Base-by-base conservation (phyloP, 176 grass and related monocot species). In the Zoysia pacifica region DNA sequence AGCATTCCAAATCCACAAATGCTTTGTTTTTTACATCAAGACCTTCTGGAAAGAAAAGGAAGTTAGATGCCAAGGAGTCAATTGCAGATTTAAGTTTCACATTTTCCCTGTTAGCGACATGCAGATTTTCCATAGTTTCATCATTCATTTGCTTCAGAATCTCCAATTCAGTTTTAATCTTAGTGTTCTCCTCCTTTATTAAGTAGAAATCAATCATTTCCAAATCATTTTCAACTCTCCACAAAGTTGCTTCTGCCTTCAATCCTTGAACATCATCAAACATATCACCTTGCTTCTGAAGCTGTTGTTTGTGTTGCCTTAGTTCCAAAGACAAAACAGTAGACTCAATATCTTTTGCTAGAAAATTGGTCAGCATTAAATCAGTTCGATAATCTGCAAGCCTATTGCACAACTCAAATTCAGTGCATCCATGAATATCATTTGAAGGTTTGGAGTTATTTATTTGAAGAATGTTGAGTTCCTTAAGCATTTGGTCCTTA, bases 221-320 rank as follows among this genome's bases (percentile, higher is more conserved):
- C 74, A 92, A 86, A 74, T 90, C 81, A 48, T 70, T 62, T 63
- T 87, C 88, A 77, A 93, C 82, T 81, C 75, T 98, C 58, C 81
- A 87, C 48, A 94, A 64, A 90, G 69, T 77, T 73, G 84, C 67
- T 81, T 93, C 83, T 65, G 62, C 79, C 66, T 43, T 85, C 72
- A 87, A 72, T 81, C 82, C 87, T 50, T 94, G 65, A 46, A 85
- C 51, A 14, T 75, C 77, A 76, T 11, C 72, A 73, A 88, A 80
- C 61, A 46, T 73, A 68, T 81, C 73, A 61, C 62, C 78, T 74
- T 92, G 70, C 62, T 75, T 83, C 69, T 93, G 74, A 50, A 75
- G 69, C 19, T 81, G 41, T 7, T 48, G 35, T 64, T 84, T 79
- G 18, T 82, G 61, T 72, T 81, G 80, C 77, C 79, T 81, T 80